Evolutionary conservation across 345 rosid species (phyloP), one percentile per base, ranked within the genome.

Genomic region (Syzygium aromaticum): DNA sequence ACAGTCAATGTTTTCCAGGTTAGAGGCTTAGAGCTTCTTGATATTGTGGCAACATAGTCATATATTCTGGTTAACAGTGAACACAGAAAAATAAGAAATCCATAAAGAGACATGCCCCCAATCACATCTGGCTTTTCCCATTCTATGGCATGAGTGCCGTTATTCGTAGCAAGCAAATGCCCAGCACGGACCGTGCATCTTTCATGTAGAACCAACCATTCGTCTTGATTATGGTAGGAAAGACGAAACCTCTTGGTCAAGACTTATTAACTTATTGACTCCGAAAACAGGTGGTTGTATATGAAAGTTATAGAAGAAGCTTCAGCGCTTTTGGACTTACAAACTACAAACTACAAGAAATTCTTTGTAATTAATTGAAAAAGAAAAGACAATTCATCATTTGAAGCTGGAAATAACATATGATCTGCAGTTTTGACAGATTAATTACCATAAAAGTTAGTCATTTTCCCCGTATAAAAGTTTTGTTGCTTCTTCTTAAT

Each of bases 1-100:
- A 94, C 90, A 15, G 95, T 96, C n/a, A 85, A 91, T 43, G 89
- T 87, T 92, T 91, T 92, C 63, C 95, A 94, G 98, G 98, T 96
- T 91, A 73, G 78, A 83, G 22, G 67, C 19, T 51, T 85, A 82
- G 84, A 51, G 53, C 51, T 84, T 52, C 12, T 25, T 3, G 33
- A 67, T 83, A 27, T 46, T 6, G 40, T 27, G 80, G 49, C 49
- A 38, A 33, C 80, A 7, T 61, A 28, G 51, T 51, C 56, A 64
- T 86, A 17, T 40, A 40, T 63, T 84, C 43, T 25, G 53, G 52
- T 83, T 28, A 49, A 23, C 19, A 49, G 21, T 49, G 22, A 51
- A 51, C 13, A 17, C 49, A 19, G 49, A 38, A 73, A 73, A 6
- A 33, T 14, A 84, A 82, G 28, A 25, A 84, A 51, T 51, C 23